Evolutionary conservation across 2,329 filamentous ascomycete species (phyloP).

Genomic region (Hypoxylon sp.): DNA sequence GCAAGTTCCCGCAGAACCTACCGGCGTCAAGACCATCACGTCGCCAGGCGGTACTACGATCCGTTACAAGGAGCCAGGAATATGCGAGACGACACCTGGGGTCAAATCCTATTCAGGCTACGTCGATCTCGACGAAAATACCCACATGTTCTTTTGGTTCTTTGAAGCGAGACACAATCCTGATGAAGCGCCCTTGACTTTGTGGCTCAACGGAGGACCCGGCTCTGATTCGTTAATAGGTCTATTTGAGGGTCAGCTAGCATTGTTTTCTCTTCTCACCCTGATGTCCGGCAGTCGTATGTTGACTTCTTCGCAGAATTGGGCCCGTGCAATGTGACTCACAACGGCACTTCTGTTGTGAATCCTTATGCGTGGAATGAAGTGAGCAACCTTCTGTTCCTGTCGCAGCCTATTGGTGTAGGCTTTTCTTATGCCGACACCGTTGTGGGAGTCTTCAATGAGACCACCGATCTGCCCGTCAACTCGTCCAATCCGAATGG

Average conservation of each 20-base stretch:
- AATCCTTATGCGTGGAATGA: slow-evolving; percentile 45
- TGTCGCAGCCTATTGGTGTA: slow-evolving; percentile 49
- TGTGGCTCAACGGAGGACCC: slow-evolving; percentile 66
- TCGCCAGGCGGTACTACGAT: slow-evolving; percentile 60
- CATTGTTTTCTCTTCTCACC: background rate
- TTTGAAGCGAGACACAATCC: slow-evolving; percentile 59
- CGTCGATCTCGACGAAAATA: slow-evolving; percentile 47
- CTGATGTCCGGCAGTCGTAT: background rate
- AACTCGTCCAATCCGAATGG: slow-evolving; percentile 48
- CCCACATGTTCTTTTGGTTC: slow-evolving; percentile 62
- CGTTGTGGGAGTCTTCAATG: slow-evolving; percentile 46
- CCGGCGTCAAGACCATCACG: slow-evolving; percentile 58
- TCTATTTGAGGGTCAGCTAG: slow-evolving; percentile 58
- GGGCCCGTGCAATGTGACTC: slow-evolving; percentile 48
- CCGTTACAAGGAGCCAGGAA: slow-evolving; percentile 64
- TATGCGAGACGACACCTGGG: slow-evolving; percentile 65
- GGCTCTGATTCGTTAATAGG: slow-evolving; percentile 68
- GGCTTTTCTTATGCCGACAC: slow-evolving; percentile 49
- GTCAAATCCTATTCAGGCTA: slow-evolving; percentile 61
- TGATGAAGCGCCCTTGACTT: slow-evolving; percentile 55
- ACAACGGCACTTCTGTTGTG: slow-evolving; percentile 45
- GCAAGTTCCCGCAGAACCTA: slow-evolving; percentile 56
- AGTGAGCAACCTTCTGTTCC: slow-evolving; percentile 49
- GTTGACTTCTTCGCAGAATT: slow-evolving; percentile 42
- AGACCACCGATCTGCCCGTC: slow-evolving; percentile 45